phyloP scores from a whole-genome alignment of 2,329 filamentous ascomycete species.

The Penicillium corylophilum region DNA sequence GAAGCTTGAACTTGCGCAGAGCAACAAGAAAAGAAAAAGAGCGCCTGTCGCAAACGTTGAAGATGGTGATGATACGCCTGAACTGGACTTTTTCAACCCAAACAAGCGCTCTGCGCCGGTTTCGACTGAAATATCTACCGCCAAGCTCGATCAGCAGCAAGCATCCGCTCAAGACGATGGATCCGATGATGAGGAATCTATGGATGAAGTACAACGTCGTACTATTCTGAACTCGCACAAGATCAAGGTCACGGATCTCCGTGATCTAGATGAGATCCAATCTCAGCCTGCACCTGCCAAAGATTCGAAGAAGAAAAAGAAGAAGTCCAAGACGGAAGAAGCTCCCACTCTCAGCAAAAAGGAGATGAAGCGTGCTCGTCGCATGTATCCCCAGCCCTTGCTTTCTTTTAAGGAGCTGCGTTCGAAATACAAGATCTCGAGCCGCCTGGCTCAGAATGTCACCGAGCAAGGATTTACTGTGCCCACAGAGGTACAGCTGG shows the following conservation, averaged over 20 bases:
- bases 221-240: constrained; percentile 75
- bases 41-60: constrained; percentile 22
- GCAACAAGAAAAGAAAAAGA: constrained; percentile 41
- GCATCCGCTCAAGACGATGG: constrained; percentile 21
- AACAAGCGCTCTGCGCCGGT: constrained; percentile 26
- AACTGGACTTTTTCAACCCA: constrained; percentile 40
- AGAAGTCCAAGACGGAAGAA: constrained; percentile 53
- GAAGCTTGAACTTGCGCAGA: constrained; percentile 27
- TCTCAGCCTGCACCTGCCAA: constrained; percentile 25
- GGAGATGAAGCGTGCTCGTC: constrained; percentile 51
- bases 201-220: constrained; percentile 71
- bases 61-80: constrained; percentile 24
- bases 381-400: constrained; percentile 77
- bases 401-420: constrained; percentile 72
- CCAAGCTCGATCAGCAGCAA: constrained; percentile 15
- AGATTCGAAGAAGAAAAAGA: constrained; percentile 53
- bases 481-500: constrained; percentile 93
- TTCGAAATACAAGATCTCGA: constrained; percentile 69
- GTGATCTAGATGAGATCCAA: constrained; percentile 45
- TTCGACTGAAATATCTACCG: constrained; percentile 13
- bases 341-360: constrained; percentile 44
- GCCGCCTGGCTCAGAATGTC: constrained; percentile 74
- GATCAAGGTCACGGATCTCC: constrained; percentile 78
- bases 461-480: constrained; percentile 78
- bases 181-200: constrained; percentile 30